Percentiles rank a stretch among this genome's conserved stretches.
Conservation (phyloP, 75 land plant species). For the Picea glauca region DNA sequence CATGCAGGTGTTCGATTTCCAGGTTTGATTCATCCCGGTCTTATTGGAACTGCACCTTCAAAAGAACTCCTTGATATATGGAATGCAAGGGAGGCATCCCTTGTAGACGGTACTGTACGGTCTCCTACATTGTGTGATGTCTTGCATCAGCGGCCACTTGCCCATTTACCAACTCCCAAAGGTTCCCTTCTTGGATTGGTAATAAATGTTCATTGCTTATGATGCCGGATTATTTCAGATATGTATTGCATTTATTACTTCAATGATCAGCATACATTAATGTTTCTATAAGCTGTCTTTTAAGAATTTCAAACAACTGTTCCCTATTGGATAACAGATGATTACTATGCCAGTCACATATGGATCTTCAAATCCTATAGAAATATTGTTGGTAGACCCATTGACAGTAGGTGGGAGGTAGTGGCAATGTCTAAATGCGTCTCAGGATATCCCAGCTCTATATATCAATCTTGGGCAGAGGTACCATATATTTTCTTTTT, state of each 20-base stretch:
- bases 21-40: constrained; percentile 24
- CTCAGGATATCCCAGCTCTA: neutral
- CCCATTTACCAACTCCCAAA: constrained; percentile 17
- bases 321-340: neutral
- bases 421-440: neutral
- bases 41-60: constrained; percentile 28
- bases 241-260: neutral
- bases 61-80: constrained; percentile 24
- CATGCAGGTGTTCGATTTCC: constrained; percentile 23
- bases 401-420: neutral
- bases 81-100: constrained; percentile 18
- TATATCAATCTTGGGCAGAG: neutral
- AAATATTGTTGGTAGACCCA: constrained; percentile 1
- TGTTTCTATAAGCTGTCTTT: neutral
- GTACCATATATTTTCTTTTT: no score
- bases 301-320: neutral
- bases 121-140: neutral
- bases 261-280: neutral
- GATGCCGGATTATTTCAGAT: neutral
- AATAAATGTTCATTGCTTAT: neutral
- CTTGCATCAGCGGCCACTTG: constrained; percentile 24
- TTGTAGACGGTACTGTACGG: constrained; percentile 3
- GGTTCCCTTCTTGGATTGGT: constrained; percentile 21
- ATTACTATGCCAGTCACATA: neutral
- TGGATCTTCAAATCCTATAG: neutral